Percentiles rank a stretch among this genome's conserved stretches.
phyloP scores from a whole-genome alignment of 2,329 filamentous ascomycete genomes.

The Didymella pinodella region DNA sequence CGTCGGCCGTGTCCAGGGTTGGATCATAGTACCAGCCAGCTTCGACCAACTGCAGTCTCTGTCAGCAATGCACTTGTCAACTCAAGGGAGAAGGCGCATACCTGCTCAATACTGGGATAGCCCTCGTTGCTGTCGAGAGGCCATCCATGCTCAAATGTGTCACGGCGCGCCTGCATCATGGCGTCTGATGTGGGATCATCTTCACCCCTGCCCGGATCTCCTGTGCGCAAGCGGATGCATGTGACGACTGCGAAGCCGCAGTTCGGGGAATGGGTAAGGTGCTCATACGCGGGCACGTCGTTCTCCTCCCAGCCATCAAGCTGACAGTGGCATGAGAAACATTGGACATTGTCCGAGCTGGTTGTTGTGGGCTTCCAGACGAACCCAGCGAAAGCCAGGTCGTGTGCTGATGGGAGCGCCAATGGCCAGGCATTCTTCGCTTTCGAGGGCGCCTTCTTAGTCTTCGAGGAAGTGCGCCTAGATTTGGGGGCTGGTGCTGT shows the following conservation, averaged over 20 bases:
- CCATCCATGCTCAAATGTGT: conserved; percentile 86
- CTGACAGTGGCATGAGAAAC: conserved; percentile 84
- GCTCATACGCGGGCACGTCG: conserved; percentile 84
- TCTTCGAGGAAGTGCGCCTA: conserved; percentile 72
- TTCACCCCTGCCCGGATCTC: conserved; percentile 68
- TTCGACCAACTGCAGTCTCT: conserved; percentile 87
- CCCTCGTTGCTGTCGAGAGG: conserved; percentile 71
- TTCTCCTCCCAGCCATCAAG: conserved; percentile 91
- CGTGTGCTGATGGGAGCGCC: conserved; percentile 68
- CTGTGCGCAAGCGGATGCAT: conserved; percentile 65
- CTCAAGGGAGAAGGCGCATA: conserved; percentile 45
- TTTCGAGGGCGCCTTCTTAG: conserved; percentile 59
- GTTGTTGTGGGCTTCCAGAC: conserved; percentile 80
- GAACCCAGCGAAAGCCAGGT: conserved; percentile 91
- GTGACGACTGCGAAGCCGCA: conserved; percentile 85
- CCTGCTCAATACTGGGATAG: conserved; percentile 68
- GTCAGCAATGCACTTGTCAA: conserved; percentile 66
- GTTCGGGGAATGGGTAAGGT: conserved; percentile 79
- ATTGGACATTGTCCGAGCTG: conserved; percentile 86
- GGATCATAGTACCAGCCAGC: conserved; percentile 96
- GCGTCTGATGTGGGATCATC: conserved; percentile 76
- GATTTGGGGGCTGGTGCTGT: conserved; percentile 68
- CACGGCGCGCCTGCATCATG: conserved; percentile 78
- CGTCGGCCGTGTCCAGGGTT: conserved; percentile 81
- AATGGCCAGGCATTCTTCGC: conserved; percentile 74